A percentile compares a stretch with the other conserved stretches of the same genome.
Evolutionary conservation across 306 rosid species (phyloP).

Genomic region (Ammopiptanthus mongolicus): DNA sequence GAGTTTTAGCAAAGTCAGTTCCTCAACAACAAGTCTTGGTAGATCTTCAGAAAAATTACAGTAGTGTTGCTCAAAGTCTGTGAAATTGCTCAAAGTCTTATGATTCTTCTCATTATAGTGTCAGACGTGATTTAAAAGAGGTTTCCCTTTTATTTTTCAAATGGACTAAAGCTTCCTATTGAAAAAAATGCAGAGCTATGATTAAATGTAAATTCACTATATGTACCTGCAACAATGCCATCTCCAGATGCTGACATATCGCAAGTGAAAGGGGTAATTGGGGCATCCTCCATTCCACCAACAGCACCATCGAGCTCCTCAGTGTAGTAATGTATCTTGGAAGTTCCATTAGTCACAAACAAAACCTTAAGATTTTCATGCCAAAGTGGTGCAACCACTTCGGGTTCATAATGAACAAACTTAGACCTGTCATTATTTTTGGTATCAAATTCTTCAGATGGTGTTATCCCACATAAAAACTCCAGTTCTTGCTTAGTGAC

Average conservation of each 20-base stretch:
- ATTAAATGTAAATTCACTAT: constrained; percentile 4
- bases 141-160: not conserved
- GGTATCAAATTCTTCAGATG: constrained; percentile 84
- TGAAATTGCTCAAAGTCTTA: too few relatives aligned
- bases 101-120: not conserved
- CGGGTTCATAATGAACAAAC: constrained; percentile 72
- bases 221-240: constrained; percentile 85
- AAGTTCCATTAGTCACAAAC: constrained; percentile 96
- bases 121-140: not conserved
- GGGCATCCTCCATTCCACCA: constrained; percentile 86
- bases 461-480: constrained; percentile 74
- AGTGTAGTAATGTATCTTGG: constrained; percentile 91
- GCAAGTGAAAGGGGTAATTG: constrained; percentile 63
- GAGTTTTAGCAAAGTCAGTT: too few relatives aligned
- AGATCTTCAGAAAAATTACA: too few relatives aligned
- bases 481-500: constrained; percentile 96
- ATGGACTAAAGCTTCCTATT: not conserved
- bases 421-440: constrained; percentile 68
- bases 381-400: constrained; percentile 67
- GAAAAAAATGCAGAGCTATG: constrained; percentile 7
- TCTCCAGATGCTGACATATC: constrained; percentile 98
- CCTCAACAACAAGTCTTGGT: too few relatives aligned
- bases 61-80: too few relatives aligned
- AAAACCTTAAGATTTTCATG: constrained; percentile 82
- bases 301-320: constrained; percentile 67